Conservation (phyloP, 2,329 filamentous ascomycete species). For the Exophiala spinifera region DNA sequence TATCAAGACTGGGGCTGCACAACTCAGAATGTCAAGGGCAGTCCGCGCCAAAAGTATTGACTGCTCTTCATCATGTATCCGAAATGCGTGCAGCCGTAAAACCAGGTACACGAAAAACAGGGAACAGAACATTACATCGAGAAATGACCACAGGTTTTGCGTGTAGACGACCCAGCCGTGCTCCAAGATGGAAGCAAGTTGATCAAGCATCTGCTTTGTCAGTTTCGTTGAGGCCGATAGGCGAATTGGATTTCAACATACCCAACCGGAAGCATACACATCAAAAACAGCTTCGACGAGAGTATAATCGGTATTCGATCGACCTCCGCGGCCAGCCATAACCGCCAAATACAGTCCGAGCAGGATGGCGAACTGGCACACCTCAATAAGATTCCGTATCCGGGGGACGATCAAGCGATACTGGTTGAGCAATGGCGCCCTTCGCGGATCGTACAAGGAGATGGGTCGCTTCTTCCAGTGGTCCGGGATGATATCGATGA, state of each 20-base stretch:
- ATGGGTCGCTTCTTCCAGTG: constrained; percentile 83
- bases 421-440: constrained; percentile 75
- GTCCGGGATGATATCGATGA: constrained; percentile 80
- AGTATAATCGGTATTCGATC: constrained; percentile 45
- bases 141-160: constrained; percentile 83
- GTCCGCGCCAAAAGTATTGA: constrained; percentile 17
- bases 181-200: constrained; percentile 71
- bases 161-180: constrained; percentile 79
- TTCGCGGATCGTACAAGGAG: constrained; percentile 72
- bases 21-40: constrained; percentile 52
- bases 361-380: constrained; percentile 68
- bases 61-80: constrained; percentile 8
- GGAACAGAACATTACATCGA: constrained; percentile 73
- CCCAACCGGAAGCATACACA: constrained; percentile 75
- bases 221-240: background rate
- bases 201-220: constrained; percentile 54
- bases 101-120: constrained; percentile 69
- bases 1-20: constrained; percentile 73
- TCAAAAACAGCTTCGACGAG: constrained; percentile 64
- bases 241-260: constrained; percentile 28
- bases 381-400: constrained; percentile 72
- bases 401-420: constrained; percentile 80
- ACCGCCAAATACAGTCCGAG: constrained; percentile 67
- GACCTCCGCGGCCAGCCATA: constrained; percentile 66
- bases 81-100: constrained; percentile 52